Base-by-base conservation (phyloP, 192 early-diverging fungal species). In the Globomyces pollinis-pini region DNA sequence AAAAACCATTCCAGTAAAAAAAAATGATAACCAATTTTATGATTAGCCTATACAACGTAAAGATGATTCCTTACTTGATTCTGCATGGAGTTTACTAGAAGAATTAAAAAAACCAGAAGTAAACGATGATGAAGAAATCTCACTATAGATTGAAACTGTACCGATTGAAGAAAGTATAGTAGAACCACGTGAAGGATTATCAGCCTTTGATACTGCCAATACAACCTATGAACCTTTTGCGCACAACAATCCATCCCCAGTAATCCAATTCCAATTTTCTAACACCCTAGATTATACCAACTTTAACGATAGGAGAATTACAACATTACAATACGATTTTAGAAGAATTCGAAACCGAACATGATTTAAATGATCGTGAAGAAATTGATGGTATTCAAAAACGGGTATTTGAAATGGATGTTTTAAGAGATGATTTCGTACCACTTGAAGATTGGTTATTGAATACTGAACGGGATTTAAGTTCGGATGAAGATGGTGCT, bases 401-500 rank as follows among this genome's bases (percentile, higher is more conserved):
- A 47, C 16, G 44, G 12, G 44, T 28, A 47, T 15, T 47, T 3
- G 44, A 47, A 26, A 47, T 11, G 23, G 28, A 8, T 6, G n/a
- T 47, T 26, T 26, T 28, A 47, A 47, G 28, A 0, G 44, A 28
- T 15, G 28, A 47, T 7, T 20, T 28, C 7, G 28, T 47, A 26
- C 23, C 44, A 0, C 23, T 26, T 15, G 44, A 47, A 47, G 44
- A 47, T 15, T 47, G 44, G 44, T 15, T 6, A 26, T 47, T 47
- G 44, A 47, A 47, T 47, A 47, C 28, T 47, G 44, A 47, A 3
- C 23, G 28, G 23, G 20, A 26, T 7, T 26, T 20, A 15, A 47
- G 28, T 1, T 47, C 44, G 23, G 44, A 47, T 47, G 44, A 47
- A 47, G 44, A 47, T 28, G 44, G 44, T 21, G 44, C 44, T n/a